Percentiles rank a stretch among this genome's conserved stretches.
Evolutionary conservation across 805 yeast genomes (phyloP).

Genomic region (Metschnikowia lachancei): DNA sequence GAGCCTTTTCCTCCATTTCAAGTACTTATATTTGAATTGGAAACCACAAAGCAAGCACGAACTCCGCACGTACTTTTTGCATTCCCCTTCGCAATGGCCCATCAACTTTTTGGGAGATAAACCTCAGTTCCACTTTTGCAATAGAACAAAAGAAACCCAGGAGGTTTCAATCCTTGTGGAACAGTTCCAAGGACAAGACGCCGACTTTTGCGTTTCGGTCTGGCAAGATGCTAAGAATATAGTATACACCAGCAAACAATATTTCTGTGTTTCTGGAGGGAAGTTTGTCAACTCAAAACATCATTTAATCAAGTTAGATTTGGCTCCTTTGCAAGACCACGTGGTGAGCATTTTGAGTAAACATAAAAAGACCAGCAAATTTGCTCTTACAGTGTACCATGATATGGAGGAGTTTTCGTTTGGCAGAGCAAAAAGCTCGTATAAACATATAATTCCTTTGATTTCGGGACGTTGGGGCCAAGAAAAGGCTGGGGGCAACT

Average conservation of each 20-base stretch:
- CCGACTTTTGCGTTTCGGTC: conserved; percentile 14
- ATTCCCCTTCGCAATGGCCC: conserved; percentile 11
- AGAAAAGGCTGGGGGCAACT: conserved; percentile 52
- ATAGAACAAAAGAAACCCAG: conserved; percentile 24
- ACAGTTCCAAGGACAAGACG: conserved; percentile 3
- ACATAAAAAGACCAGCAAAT: conserved; percentile 19
- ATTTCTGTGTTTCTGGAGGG: conserved; percentile 17
- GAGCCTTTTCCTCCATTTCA: conserved; percentile 29
- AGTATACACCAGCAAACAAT: conserved; percentile 21
- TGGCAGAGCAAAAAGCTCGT: conserved; percentile 30
- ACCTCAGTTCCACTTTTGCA: conserved; percentile 47
- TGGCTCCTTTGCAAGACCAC: conserved; percentile 26
- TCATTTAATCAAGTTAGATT: conserved; percentile 30
- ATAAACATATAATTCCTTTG: conserved; percentile 19
- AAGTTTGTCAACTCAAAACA: conserved; percentile 39
- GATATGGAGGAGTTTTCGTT: conserved; percentile 25
- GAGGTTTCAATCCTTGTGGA: conserved; percentile 28
- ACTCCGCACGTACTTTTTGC: conserved; percentile 24
- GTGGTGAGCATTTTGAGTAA: conserved; percentile 27
- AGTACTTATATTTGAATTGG: conserved; percentile 71
- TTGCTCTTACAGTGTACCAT: conserved; percentile 26
- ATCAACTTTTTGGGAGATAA: conserved; percentile 23
- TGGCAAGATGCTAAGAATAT: conserved; percentile 10
- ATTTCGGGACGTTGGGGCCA: conserved; percentile 46
- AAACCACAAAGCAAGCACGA: conserved; percentile 34